Base-by-base conservation (phyloP, 2,329 filamentous ascomycete species). In the Thielaviopsis populi region DNA sequence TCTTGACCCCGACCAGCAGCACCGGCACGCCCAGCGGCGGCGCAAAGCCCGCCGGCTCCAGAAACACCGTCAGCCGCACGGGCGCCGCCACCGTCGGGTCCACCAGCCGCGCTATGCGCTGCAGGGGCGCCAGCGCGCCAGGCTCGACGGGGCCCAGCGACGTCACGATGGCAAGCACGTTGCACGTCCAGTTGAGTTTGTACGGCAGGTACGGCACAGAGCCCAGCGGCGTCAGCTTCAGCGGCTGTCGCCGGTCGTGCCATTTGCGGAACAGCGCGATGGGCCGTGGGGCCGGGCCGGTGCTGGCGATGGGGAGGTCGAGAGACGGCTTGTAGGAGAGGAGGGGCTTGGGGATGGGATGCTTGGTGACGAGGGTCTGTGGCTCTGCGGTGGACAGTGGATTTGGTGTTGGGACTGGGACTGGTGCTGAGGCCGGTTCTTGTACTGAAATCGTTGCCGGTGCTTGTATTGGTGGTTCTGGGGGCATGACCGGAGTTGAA, bases 101-200 rank as follows among this genome's bases (percentile, higher is more conserved):
- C 0, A 74, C 72, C 2, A 83, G 73, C 0, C 80, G 75, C 0
- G 78, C 80, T 0, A 74, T 78, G n/a, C 80, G 75, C 68, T 82
- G 80, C n/a, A 69, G 74, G 65, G 76, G 75, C 0, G 80, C 80
- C 0, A 77, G 77, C 5, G 82, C 72, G 0, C 77, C 79, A 1
- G 79, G 73, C 65, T 82, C 77, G 17, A 81, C 71, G 0, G 72
- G 74, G 0, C 77, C 79, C 2, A 83, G 71, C 1, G 75, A 75
- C 0, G 73, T 71, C 2, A 83, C 66, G n/a, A 83, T 74, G 63
- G 75, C 79, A 2, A 83, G 75, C 6, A 81, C 72, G 66, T 83
- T 83, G 70, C 79, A 76, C 56, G 77, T 78, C 80, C 80, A 83
- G 69, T 83, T 83, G 65, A 82, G 79, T 62, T 77, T 77, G 70